Evolutionary conservation across 371 early-diverging fungal species (phyloP).

Genomic region (Mortierella sp.): DNA sequence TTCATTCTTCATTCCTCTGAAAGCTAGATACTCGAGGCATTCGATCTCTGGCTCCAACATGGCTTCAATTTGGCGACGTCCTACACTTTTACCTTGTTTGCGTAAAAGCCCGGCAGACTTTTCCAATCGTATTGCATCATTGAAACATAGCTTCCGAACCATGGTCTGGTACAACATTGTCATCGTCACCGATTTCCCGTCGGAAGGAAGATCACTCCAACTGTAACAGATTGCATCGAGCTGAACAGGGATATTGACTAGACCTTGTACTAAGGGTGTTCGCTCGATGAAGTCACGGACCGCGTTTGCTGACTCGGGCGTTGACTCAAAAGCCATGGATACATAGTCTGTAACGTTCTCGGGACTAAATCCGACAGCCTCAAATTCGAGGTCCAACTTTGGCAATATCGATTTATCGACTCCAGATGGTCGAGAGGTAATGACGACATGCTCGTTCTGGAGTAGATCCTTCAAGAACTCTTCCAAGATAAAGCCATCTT

Average conservation of each 20-base stretch:
- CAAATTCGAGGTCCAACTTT: conserved; percentile 22
- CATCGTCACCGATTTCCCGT: conserved; percentile 14
- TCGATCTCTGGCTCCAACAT: background rate
- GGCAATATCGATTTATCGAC: conserved; percentile 12
- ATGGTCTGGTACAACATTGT: conserved; percentile 16
- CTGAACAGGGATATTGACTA: too few relatives aligned
- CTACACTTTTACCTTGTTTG: background rate
- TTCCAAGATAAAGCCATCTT: background rate
- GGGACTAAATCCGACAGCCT: conserved; percentile 28
- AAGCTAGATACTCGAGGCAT: background rate
- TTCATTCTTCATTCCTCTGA: background rate
- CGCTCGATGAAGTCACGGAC: too few relatives aligned
- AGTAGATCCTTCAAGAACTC: conserved; percentile 10
- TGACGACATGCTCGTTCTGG: too few relatives aligned
- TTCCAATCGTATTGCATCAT: background rate
- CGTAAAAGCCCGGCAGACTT: background rate
- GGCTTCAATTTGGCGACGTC: background rate
- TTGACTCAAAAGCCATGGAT: conserved; percentile 15
- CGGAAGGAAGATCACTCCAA: conserved; percentile 9
- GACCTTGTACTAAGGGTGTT: too few relatives aligned
- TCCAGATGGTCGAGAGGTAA: conserved; percentile 32
- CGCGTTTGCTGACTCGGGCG: too few relatives aligned
- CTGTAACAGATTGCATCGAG: too few relatives aligned
- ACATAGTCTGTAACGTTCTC: conserved; percentile 21
- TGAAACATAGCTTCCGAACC: conserved; percentile 20